Conservation (phyloP, 1,284 basidiomycete species). For the Boletus sp. region DNA sequence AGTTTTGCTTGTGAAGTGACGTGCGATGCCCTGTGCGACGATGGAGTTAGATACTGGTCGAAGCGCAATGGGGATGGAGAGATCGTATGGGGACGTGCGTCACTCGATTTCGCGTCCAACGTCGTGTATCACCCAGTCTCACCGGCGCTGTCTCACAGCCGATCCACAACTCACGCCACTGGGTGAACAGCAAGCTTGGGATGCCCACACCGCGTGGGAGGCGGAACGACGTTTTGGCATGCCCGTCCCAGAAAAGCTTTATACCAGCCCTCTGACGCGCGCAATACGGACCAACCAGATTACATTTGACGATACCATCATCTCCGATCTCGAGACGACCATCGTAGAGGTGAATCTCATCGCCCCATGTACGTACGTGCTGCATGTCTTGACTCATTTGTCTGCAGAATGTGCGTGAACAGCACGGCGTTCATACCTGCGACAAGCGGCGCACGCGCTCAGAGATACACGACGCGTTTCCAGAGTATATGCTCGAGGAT, state of each 20-base stretch:
- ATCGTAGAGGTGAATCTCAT: slow-evolving; percentile 1
- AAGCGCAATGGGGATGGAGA: slow-evolving; percentile 5
- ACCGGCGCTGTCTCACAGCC: not conserved
- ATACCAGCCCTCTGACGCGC: slow-evolving; percentile 67
- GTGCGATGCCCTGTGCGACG: not conserved
- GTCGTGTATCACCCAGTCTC: not conserved
- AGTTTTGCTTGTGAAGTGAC: not conserved
- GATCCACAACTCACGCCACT: slow-evolving; percentile 8
- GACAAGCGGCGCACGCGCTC: slow-evolving; percentile 10
- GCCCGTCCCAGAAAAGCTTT: slow-evolving; percentile 58
- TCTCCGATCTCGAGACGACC: slow-evolving; percentile 18
- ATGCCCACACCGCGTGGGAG: slow-evolving; percentile 54
- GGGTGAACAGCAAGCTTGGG: slow-evolving; percentile 50
- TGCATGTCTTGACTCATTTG: not conserved
- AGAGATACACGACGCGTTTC: slow-evolving; percentile 52
- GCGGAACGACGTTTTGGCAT: slow-evolving; percentile 47
- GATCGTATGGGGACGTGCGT: slow-evolving; percentile 13
- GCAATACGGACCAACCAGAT: slow-evolving; percentile 58
- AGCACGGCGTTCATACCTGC: slow-evolving; percentile 6
- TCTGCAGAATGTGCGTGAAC: slow-evolving; percentile 3
- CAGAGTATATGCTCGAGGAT: slow-evolving; percentile 58
- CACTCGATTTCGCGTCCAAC: not conserved
- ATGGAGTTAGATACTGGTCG: slow-evolving; percentile 7
- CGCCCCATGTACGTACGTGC: no score
- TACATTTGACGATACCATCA: not conserved